Evolutionary conservation across 306 rosid species (phyloP), one percentile per base, ranked within the genome.

Genomic region (Vigna hirtella): DNA sequence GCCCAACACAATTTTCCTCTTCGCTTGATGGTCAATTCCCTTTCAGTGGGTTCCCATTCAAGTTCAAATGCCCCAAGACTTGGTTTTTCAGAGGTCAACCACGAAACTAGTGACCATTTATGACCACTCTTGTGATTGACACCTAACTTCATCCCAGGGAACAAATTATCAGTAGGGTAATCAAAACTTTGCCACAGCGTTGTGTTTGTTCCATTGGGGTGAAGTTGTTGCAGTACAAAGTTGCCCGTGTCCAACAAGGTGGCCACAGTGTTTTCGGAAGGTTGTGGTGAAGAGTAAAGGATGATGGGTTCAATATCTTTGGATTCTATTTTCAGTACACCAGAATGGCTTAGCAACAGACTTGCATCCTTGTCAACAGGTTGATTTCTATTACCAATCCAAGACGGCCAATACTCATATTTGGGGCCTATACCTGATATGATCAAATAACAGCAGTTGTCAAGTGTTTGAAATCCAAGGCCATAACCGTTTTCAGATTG

Each of bases 91-190:
- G 0, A 0, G 1, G 6, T 5, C 2, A 58, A 1, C 16, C 40
- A 38, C 43, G 82, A 72, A 32, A 61, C 48, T 7, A 84, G 7
- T 5, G 50, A 66, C 84, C 70, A 66, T 0, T 45, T 32, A 11
- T 5, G 70, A 36, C 74, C 75, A 1, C 62, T 49, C 47, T 51
- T 73, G 72, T 0, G 74, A 24, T 62, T 22, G 4, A 77, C 62
- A n/a, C 88, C 88, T 62, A 85, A 22, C 45, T 77, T 85, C 83
- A 52, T 85, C 13, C 67, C 77, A 9, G 78, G 78, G 0, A 69
- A 0, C 26, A 85, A 63, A 18, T 0, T 4, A 1, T 40, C 24
- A 1, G 12, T 1, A 0, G 48, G 48, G 0, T 43, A 43, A 43
- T 43, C 48, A 43, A 43, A 43, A 43, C 48, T 43, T 10, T 43